Evolutionary conservation across 495 filamentous ascomycete species (phyloP), one percentile per base, ranked within the genome.

Genomic region (Talaromyces trachyspermus): DNA sequence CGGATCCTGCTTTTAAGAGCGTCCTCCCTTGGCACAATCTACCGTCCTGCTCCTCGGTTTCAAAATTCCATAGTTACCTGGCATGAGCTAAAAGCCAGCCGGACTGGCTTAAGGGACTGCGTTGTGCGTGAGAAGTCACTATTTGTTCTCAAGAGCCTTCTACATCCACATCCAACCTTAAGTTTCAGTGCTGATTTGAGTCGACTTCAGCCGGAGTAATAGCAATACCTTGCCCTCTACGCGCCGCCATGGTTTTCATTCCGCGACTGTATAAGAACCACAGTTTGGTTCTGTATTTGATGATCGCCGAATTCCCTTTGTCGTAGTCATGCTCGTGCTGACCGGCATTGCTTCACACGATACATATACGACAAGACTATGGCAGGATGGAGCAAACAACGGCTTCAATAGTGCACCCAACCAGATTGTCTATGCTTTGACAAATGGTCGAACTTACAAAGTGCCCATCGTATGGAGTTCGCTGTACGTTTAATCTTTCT

Each of bases 331-430:
- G 17, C 74, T 96, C 35, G 83, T 87, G 14, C 72, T 96, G 49
- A 89, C 86, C 50, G 88, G 85, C 43, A 81, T 96, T 52, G 84
- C 87, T 45, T 78, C 81, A 19, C 88, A 89, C 44, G 76, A 95
- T 64, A 65, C 81, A 38, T 95, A 87, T 60, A 79, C 85, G 17
- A 85, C 86, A 5, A 76, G 72, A 45, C 65, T 95, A 57, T 96
- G 89, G 89, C 71, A 80, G 55, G 83, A 92, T 58, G 89, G 89
- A 39, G 75, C 71, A 39, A 73, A 88, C 35, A 78, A 87, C 55
- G 81, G 83, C 41, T 89, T 88, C 75, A 95, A 95, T 64, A 92
- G 87, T 52, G 77, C 80, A 49, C 89, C 89, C 17, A 71, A 70
- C 30, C 72, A 83, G 54, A 71, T 83, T 5, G 54, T 91, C 18